These are phyloP conservation scores for Periconia digitata DNA, from an alignment of 2,329 filamentous ascomycete species.

Conservation along the genomic window DNA sequence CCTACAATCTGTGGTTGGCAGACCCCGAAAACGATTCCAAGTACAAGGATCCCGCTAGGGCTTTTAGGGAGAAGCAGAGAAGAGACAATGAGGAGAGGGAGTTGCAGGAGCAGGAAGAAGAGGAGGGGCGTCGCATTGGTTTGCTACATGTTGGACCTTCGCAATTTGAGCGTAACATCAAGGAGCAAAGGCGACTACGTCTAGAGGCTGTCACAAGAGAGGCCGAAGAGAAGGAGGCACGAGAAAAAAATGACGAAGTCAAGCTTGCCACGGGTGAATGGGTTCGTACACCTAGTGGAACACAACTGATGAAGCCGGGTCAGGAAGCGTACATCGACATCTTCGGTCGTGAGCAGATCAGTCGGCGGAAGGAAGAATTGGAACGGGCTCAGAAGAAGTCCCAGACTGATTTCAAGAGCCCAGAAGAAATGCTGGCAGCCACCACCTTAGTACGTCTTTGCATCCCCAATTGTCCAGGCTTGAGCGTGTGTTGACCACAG, in stretches of 20 bases:
- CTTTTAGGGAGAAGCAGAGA: conserved; percentile 36
- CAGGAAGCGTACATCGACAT: conserved; percentile 37
- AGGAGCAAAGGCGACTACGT: conserved; percentile 33
- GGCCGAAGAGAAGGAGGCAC: conserved; percentile 36
- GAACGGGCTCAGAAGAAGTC: conserved; percentile 30
- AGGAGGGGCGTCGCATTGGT: conserved; percentile 30
- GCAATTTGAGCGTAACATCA: conserved; percentile 38
- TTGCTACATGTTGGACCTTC: conserved; percentile 37
- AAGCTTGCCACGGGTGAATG: conserved; percentile 37
- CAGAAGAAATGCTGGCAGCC: conserved; percentile 30
- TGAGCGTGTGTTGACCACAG: background rate
- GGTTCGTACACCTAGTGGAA: conserved; percentile 35
- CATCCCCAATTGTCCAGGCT: conserved; percentile 4
- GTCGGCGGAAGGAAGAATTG: conserved; percentile 28
- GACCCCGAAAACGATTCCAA: conserved; percentile 42
- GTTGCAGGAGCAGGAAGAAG: conserved; percentile 14
- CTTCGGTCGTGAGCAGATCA: conserved; percentile 36
- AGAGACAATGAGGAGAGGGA: conserved; percentile 30
- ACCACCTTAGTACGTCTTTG: conserved; percentile 34
- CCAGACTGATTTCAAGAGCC: conserved; percentile 23
- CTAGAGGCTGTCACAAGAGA: conserved; percentile 29
- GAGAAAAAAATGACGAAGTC: conserved; percentile 31
- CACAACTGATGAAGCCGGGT: conserved; percentile 38
- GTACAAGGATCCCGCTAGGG: conserved; percentile 40
- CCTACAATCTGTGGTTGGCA: conserved; percentile 41